These are phyloP conservation scores for Claviceps monticola DNA, from an alignment of 2,329 filamentous ascomycete genomes.

Conservation along the genomic window DNA sequence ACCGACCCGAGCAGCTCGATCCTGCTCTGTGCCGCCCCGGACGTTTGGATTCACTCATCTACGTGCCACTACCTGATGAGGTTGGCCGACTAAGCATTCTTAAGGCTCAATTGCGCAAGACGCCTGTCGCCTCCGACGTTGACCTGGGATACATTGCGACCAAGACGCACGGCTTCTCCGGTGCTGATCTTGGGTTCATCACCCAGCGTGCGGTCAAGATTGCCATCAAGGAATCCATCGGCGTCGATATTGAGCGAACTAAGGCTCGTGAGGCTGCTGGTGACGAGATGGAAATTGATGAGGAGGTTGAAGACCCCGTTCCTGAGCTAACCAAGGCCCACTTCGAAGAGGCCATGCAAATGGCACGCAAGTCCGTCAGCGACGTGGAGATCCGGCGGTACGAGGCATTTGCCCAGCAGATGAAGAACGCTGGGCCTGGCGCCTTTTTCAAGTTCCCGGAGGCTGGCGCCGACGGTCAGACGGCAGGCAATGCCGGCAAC, in stretches of 20 bases:
- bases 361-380: conserved; percentile 82
- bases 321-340: conserved; percentile 91
- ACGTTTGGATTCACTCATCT: conserved; percentile 96
- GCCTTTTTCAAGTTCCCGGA: conserved; percentile 96
- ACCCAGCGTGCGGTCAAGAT: conserved; percentile 98
- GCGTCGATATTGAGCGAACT: conserved; percentile 71
- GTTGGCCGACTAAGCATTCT: conserved; percentile 79
- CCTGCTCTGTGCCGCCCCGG: conserved; percentile 95
- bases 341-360: conserved; percentile 97
- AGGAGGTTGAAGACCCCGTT: conserved; percentile 80
- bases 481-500: conserved; percentile 42
- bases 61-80: conserved; percentile 93
- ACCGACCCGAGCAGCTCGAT: conserved; percentile 96
- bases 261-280: conserved; percentile 82
- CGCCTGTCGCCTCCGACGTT: conserved; percentile 75
- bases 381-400: conserved; percentile 97
- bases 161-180: conserved; percentile 97
- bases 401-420: conserved; percentile 95
- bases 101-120: conserved; percentile 95
- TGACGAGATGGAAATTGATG: conserved; percentile 56
- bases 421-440: conserved; percentile 95
- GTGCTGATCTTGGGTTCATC: conserved; percentile 98
- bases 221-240: conserved; percentile 95
- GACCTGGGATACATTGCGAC: conserved; percentile 84
- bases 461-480: conserved; percentile 53